Evolutionary conservation across 2,329 filamentous ascomycete genomes (phyloP), one percentile per base, ranked within the genome.

Genomic region (Fusarium sp.): DNA sequence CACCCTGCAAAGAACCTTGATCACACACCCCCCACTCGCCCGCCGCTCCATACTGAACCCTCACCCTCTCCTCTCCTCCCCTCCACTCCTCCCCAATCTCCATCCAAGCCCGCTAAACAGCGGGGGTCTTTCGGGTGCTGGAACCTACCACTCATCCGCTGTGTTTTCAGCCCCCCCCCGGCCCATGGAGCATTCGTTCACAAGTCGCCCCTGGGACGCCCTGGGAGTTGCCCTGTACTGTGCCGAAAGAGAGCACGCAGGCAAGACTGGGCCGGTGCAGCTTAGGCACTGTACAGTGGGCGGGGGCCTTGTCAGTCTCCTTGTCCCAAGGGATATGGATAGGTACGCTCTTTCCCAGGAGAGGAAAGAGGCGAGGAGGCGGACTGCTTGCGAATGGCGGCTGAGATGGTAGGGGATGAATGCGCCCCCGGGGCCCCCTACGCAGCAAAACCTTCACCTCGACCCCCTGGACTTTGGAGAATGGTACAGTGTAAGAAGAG

Each of bases 131-230:
- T 68, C 59, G 45, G 37, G 57, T 74, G 72, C 72, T 74, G 50
- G 72, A 74, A 74, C 68, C 72, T 74, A 72, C 72, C 72, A 74
- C 61, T 74, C 72, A 74, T 27, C 71, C 58, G 60, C 67, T 74
- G 34, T 64, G 52, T 39, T 48, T 64, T 63, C 67, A 74, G 68
- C 41, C 71, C 67, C 71, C 67, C 57, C 71, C 67, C 57, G 62
- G 72, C 39, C 25, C 35, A 69, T 61, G 68, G 71, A 56, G 71
- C 58, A 66, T 69, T 64, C 62, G 35, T 63, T 66, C 61, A 69
- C 41, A 43, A 66, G 61, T 72, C 68, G 72, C 72, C 72, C 71
- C 72, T 69, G 67, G 71, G 63, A 73, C 71, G 67, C 63, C 60
- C 63, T 61, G 52, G 57, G 64, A 65, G 64, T 71, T 67, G 71